Conservation (phyloP, 2,329 filamentous ascomycete genomes). For the Penicillium sp. region DNA sequence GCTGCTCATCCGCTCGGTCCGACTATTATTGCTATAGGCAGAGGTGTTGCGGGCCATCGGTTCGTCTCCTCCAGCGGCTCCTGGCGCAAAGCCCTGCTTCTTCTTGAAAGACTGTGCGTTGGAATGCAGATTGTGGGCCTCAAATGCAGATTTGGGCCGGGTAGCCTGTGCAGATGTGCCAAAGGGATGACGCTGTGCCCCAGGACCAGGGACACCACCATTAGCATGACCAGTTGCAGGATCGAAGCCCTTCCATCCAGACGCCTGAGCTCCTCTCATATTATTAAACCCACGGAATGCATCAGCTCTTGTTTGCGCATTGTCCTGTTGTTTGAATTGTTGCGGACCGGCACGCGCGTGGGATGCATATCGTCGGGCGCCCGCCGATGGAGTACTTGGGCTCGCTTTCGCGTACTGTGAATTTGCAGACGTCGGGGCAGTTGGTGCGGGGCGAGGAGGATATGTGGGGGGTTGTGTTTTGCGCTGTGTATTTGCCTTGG, state of each 20-base stretch:
- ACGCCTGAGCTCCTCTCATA: conserved; percentile 38
- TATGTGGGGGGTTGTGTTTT: conserved; percentile 27
- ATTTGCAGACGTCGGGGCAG: conserved; percentile 19
- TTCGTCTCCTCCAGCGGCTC: conserved; percentile 59
- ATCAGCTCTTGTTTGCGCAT: conserved; percentile 43
- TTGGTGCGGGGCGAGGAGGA: conserved; percentile 25
- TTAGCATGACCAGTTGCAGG: conserved; percentile 35
- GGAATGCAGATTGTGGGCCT: conserved; percentile 37
- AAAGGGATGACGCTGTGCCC: conserved; percentile 20
- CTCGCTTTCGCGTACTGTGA: conserved; percentile 15
- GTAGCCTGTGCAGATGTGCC: conserved; percentile 19
- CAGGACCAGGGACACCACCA: conserved; percentile 21
- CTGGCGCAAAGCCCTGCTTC: conserved; percentile 58
- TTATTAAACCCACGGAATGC: conserved; percentile 46
- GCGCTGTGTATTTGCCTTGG: conserved; percentile 30
- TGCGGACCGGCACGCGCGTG: conserved; percentile 42
- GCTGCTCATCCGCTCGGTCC: conserved; percentile 34
- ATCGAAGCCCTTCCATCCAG: conserved; percentile 43
- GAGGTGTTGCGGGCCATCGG: conserved; percentile 54
- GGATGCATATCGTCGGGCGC: conserved; percentile 41
- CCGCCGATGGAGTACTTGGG: conserved; percentile 35
- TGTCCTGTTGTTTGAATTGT: conserved; percentile 40
- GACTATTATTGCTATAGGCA: conserved; percentile 44
- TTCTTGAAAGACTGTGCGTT: conserved; percentile 47
- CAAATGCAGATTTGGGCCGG: conserved; percentile 41